These are phyloP conservation scores for Carex arenaria DNA, from an alignment of 202 grass and related monocot genomes.

Conservation along the genomic window DNA sequence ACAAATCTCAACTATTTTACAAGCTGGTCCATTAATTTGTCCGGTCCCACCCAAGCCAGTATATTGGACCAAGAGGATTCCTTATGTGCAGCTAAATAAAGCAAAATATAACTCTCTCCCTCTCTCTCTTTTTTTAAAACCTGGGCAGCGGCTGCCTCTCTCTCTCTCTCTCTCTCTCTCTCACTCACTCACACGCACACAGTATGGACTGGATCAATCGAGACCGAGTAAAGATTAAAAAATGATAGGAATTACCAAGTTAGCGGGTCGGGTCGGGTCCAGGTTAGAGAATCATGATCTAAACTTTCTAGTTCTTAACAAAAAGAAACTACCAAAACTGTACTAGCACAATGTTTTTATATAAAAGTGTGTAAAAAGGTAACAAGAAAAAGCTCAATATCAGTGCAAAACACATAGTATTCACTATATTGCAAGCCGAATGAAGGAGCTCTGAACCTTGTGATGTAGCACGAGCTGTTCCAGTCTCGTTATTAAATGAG, in stretches of 20 bases:
- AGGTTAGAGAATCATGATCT: background rate
- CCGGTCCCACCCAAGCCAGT: background rate
- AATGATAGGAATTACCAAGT: background rate
- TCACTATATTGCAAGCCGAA: background rate
- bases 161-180: background rate
- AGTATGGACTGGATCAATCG: background rate
- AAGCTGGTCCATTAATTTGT: background rate
- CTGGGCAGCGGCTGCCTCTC: background rate
- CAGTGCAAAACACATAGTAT: background rate
- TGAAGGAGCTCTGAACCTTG: slow-evolving; percentile 43
- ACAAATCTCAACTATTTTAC: background rate
- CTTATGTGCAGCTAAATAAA: slow-evolving; percentile 3
- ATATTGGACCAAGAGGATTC: background rate
- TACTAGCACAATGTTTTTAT: background rate
- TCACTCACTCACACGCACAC: background rate
- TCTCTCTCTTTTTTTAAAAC: no score
- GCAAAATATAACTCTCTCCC: background rate
- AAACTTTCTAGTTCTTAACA: background rate
- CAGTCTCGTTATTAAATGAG: slow-evolving; percentile 46
- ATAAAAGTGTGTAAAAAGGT: background rate
- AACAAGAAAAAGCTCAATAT: background rate
- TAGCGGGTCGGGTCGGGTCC: background rate
- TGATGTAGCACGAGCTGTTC: slow-evolving; percentile 62
- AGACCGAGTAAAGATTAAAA: background rate
- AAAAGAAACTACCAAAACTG: background rate